These are phyloP conservation scores for Fusarium heterosporum DNA, from an alignment of 2,329 filamentous ascomycete genomes.

Conservation along the genomic window DNA sequence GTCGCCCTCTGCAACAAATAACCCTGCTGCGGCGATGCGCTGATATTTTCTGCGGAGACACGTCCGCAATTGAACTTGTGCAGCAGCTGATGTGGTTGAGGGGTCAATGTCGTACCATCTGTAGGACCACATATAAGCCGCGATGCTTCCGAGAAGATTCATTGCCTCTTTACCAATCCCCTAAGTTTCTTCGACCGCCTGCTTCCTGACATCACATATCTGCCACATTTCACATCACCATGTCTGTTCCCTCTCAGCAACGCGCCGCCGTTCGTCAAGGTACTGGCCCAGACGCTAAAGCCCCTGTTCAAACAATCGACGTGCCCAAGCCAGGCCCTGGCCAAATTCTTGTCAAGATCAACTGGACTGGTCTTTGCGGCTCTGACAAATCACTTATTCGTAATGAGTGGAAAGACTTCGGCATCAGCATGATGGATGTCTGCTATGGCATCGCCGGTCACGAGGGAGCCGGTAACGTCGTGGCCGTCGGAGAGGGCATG, in stretches of 20 bases:
- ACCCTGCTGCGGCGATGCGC: background rate
- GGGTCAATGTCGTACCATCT: background rate
- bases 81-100: background rate
- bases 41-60: background rate
- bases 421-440: conserved; percentile 33
- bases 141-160: background rate
- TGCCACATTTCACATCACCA: background rate
- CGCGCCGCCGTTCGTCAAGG: conserved; percentile 44
- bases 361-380: conserved; percentile 43
- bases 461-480: conserved; percentile 81
- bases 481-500: conserved; percentile 81
- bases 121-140: background rate
- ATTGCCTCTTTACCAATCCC: too few species aligned
- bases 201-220: rapidly evolving
- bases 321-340: conserved; percentile 39
- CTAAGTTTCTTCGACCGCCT: too few species aligned
- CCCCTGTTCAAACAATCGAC: conserved; percentile 28
- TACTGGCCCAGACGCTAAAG: conserved; percentile 21
- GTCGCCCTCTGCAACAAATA: background rate
- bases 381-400: conserved; percentile 45
- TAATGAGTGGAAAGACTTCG: conserved; percentile 44
- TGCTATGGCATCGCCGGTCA: conserved; percentile 71
- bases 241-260: conserved; percentile 37
- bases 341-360: conserved; percentile 43
- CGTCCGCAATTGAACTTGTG: background rate